Conservation (phyloP, 106 monocot genomes). For the Dendrobium chrysotoxum region DNA sequence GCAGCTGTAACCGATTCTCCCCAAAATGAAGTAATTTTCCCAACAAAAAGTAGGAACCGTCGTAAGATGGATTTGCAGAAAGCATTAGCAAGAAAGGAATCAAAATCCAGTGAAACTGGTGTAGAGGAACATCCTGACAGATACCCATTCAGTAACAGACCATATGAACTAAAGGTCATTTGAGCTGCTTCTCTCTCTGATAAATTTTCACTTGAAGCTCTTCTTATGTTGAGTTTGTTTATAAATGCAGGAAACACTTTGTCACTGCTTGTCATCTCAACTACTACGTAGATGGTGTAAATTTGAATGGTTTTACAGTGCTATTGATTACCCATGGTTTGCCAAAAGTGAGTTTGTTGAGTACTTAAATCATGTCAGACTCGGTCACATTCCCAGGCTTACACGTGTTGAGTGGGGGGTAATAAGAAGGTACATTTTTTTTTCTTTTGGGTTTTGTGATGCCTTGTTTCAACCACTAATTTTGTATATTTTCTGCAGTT, state of each 20-base stretch:
- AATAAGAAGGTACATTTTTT: conserved; percentile 66
- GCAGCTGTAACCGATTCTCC: conserved; percentile 19
- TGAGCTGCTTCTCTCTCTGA: not conserved
- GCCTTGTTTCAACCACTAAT: not conserved
- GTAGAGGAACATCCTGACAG: conserved; percentile 32
- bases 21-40: conserved; percentile 23
- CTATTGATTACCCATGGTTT: conserved; percentile 99
- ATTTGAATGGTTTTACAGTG: conserved; percentile 99
- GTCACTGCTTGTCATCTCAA: conserved; percentile 55
- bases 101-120: conserved; percentile 38
- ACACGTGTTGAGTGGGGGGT: conserved; percentile 98
- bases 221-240: not conserved
- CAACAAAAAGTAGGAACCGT: conserved; percentile 33
- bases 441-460: not conserved
- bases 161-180: conserved; percentile 44
- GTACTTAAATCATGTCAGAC: conserved; percentile 87
- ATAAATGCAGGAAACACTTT: conserved; percentile 60
- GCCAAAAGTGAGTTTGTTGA: conserved; percentile 95
- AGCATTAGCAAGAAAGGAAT: conserved; percentile 39
- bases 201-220: not conserved
- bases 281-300: conserved; percentile 86
- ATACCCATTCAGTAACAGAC: conserved; percentile 20
- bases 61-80: conserved; percentile 55
- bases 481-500: conserved; percentile 33
- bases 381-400: conserved; percentile 96